These are phyloP conservation scores for Tetrapisispora nanseiensis DNA, from an alignment of 805 yeast species.

Conservation along the genomic window DNA sequence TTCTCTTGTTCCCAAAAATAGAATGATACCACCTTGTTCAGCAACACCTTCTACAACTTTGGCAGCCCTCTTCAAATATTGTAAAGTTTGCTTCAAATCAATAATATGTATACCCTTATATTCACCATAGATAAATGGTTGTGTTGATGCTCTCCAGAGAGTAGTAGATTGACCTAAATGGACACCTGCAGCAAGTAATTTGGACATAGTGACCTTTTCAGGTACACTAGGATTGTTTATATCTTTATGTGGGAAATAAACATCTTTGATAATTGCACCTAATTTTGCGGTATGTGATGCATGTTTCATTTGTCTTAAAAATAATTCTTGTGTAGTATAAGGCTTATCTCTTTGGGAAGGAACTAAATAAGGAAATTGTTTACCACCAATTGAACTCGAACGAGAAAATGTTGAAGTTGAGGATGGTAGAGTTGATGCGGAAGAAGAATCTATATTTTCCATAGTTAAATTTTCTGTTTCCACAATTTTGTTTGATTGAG, in stretches of 20 bases:
- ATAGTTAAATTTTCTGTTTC: conserved; percentile 8
- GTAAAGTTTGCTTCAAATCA: conserved; percentile 75
- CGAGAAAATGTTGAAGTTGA: not conserved
- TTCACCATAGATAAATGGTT: conserved; percentile 78
- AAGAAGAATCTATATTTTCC: not conserved
- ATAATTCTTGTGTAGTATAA: conserved; percentile 69
- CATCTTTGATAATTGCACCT: conserved; percentile 54
- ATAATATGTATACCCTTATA: conserved; percentile 88
- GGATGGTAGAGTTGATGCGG: not conserved
- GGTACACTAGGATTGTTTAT: conserved; percentile 48
- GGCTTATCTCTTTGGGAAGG: conserved; percentile 53
- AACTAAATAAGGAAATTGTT: conserved; percentile 46
- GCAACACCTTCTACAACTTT: conserved; percentile 77
- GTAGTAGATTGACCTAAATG: conserved; percentile 89
- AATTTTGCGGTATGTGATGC: conserved; percentile 41
- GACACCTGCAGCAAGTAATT: conserved; percentile 82
- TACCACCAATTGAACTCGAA: conserved; percentile 2
- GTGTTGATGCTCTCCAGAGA: conserved; percentile 69
- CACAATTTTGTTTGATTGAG: conserved; percentile 14
- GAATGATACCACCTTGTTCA: conserved; percentile 71
- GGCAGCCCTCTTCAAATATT: conserved; percentile 70
- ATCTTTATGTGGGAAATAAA: conserved; percentile 63
- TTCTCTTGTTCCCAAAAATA: conserved; percentile 75
- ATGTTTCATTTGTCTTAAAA: conserved; percentile 61
- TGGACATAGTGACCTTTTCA: conserved; percentile 52